Evolutionary conservation across 345 rosid genomes (phyloP), one percentile per base, ranked within the genome.

Genomic region (Populus ilicifolia): DNA sequence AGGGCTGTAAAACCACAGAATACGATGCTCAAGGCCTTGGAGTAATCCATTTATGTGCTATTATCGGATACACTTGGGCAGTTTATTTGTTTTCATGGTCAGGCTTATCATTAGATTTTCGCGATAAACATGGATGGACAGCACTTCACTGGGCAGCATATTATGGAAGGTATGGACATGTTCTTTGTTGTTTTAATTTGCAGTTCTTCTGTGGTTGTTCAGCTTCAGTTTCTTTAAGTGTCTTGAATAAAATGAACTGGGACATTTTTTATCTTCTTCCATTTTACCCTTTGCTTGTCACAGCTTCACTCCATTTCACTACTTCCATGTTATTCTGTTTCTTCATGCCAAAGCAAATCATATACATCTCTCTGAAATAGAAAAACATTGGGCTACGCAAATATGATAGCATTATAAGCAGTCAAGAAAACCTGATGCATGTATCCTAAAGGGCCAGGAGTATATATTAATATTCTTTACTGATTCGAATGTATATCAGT

Each of bases 121-220:
- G 98, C 77, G 99, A 96, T 83, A 96, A 90, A 77, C 83, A 70
- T 77, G 99, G 99, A 54, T 96, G 98, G 98, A 96, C 99, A 50
- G 97, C 99, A 79, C 97, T 96, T 83, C 99, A 96, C 74, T 96
- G 99, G 99, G 99, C 99, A 76, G 98, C 99, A 74, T 85, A 83
- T 84, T 79, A 74, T 71, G 98, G 99, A 76, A 91, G 93, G 99
- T 92, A 84, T 38, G 70, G 18, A 59, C 83, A 16, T 25, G 35
- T 69, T 12, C 16, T 25, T 41, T 73, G 43, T 29, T 23, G 67
- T 77, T 7, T 75, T 52, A 61, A 36, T 62, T 18, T 67, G 56
- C 61, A 23, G 11, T 36, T 48, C 59, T 41, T 75, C 67, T 71
- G 5, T 20, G 12, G 46, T 25, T 27, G 27, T 17, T 1, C 35